Evolutionary conservation across 345 rosid species (phyloP).

Genomic region (Citrus reticulata): DNA sequence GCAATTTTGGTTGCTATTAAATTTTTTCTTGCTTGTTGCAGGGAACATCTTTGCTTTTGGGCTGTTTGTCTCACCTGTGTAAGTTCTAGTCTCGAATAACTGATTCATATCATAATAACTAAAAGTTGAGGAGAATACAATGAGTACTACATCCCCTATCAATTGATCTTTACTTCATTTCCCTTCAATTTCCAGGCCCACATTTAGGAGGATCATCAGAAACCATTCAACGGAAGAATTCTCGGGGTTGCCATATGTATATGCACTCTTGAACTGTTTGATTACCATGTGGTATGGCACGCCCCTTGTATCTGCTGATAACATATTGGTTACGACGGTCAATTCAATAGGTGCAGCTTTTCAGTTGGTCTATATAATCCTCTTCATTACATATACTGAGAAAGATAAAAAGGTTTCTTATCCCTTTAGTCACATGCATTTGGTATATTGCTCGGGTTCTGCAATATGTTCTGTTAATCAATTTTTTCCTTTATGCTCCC

Average conservation of each 20-base stretch:
- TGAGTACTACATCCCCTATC: neutral
- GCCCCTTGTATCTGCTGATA: slow-evolving; percentile 59
- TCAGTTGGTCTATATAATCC: slow-evolving; percentile 54
- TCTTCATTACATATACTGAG: slow-evolving; percentile 59
- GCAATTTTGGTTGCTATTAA: neutral
- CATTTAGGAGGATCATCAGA: slow-evolving; percentile 79
- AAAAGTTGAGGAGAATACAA: neutral
- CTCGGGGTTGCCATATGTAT: slow-evolving; percentile 83
- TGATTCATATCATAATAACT: neutral
- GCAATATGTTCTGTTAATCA: neutral
- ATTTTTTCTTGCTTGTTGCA: slow-evolving; percentile 32
- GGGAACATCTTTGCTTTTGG: slow-evolving; percentile 87
- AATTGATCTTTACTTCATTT: slow-evolving; percentile 8
- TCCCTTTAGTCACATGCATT: slow-evolving; percentile 1
- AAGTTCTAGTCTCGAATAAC: slow-evolving; percentile 22
- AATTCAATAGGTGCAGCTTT: slow-evolving; percentile 69
- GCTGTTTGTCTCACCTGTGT: slow-evolving; percentile 80
- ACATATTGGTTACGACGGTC: slow-evolving; percentile 61
- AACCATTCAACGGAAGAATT: slow-evolving; percentile 72
- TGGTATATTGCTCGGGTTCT: neutral
- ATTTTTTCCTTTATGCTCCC: slow-evolving; percentile 9
- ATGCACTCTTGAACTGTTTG: slow-evolving; percentile 81
- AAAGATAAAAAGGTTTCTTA: slow-evolving; percentile 52
- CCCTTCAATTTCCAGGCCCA: slow-evolving; percentile 50
- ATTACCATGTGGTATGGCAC: slow-evolving; percentile 80